Evolutionary conservation across 345 rosid genomes (phyloP).

Genomic region (Eucalyptus regnans): DNA sequence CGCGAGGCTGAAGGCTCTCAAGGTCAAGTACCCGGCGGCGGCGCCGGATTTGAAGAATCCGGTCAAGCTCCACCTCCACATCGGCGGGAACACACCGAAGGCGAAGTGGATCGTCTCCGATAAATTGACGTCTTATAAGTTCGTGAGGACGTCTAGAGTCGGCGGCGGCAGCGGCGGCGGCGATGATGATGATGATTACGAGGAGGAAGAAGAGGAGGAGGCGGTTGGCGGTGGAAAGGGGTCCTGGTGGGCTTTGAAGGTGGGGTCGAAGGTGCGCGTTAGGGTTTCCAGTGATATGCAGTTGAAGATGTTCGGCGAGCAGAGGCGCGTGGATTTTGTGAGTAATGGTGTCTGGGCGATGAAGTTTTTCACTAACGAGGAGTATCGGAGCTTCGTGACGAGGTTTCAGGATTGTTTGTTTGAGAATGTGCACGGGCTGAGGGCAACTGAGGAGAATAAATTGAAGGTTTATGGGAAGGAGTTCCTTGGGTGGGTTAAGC

Average conservation of each 20-base stretch:
- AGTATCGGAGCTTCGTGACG: slow-evolving; percentile 51
- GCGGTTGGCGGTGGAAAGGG: slow-evolving; percentile 11
- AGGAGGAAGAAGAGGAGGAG: slow-evolving; percentile 10
- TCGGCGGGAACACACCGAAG: slow-evolving; percentile 74
- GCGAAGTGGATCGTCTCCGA: slow-evolving; percentile 77
- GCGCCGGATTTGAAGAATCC: slow-evolving; percentile 26
- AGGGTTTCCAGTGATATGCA: slow-evolving; percentile 72
- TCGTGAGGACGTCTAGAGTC: slow-evolving; percentile 17
- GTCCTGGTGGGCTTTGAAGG: slow-evolving; percentile 54
- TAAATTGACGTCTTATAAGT: slow-evolving; percentile 41
- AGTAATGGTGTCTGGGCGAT: slow-evolving; percentile 81
- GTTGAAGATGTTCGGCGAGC: slow-evolving; percentile 82
- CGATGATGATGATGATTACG: slow-evolving; percentile 23
- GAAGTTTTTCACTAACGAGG: slow-evolving; percentile 58
- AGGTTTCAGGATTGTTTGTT: slow-evolving; percentile 67
- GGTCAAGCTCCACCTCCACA: slow-evolving; percentile 75
- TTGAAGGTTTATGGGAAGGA: slow-evolving; percentile 80
- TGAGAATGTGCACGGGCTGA: slow-evolving; percentile 69
- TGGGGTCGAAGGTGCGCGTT: slow-evolving; percentile 55
- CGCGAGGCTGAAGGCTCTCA: slow-evolving; percentile 47
- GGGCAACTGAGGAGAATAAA: slow-evolving; percentile 59
- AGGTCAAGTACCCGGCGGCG: slow-evolving; percentile 28
- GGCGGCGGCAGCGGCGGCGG: slow-evolving; percentile 13
- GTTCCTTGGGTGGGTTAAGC: slow-evolving; percentile 82
- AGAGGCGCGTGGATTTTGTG: slow-evolving; percentile 74